Evolutionary conservation across 768 basidiomycete species (phyloP), one percentile per base, ranked within the genome.

Genomic region (Pleurotus salmoneostramineus): DNA sequence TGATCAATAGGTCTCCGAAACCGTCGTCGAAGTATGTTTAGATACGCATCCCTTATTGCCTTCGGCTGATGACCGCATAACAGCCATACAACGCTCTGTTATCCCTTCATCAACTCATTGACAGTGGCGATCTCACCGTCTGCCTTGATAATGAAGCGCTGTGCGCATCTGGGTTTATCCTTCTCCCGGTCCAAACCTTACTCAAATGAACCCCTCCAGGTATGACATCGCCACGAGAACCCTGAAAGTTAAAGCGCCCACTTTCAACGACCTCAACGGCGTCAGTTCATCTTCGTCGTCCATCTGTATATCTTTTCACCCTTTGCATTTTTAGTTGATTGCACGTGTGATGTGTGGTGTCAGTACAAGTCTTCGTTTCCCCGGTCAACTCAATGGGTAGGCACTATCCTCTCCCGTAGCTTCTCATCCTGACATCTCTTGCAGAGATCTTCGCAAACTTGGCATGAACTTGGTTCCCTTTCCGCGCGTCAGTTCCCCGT

Each of bases 391-490:
- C 57, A 95, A 95, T 66, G 92, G 91, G 89, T 89, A 58, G 8
- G 82, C 68, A 27, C 21, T 27, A 27, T 34, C 33, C 6, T 4
- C 10, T 32, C 42, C 12, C 27, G 15, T 51, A 5, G 3, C 15
- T 11, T 37, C 49, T 33, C 5, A 11, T 14, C 15, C 15, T 40
- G 21, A 6, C 27, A 40, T 54, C 6, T 8, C 65, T 6, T 58
- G 58, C 60, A 91, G 89, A 46, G 93, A 95, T 66, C 76, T 95
- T 36, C 84, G 93, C 56, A 95, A 95, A 70, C 82, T 98, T 46
- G 91, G 84, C 49, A 88, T 96, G 83, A 98, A 98, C 72, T 81
- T 98, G 54, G 80, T 98, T 60, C 96, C 96, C 0, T 99, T 98
- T 82, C 96, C 96, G 63, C 93, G 95, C 59, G 89, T 90, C 71